Conservation (phyloP, 208 protist species). For the Herpetomonas samuelpessoai region DNA sequence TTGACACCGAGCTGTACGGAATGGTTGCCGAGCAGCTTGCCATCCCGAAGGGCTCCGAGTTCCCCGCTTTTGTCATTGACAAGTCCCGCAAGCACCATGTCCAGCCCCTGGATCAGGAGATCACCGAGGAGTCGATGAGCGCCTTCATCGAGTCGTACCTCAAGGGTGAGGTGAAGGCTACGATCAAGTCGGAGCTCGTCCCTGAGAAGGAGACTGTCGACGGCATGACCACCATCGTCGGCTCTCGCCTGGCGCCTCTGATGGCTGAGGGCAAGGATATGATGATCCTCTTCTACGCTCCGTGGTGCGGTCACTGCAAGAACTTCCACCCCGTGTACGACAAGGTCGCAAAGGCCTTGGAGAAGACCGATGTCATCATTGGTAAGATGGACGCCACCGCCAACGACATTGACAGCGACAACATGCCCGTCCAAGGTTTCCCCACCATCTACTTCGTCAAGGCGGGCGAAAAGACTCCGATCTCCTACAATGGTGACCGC, state of each 20-base stretch:
- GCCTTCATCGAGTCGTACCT: constrained; percentile 58
- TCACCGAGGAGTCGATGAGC: constrained; percentile 41
- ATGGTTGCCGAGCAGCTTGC: constrained; percentile 57
- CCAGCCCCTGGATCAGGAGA: constrained; percentile 32
- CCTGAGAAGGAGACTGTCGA: constrained; percentile 68
- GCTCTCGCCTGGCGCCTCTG: constrained; percentile 51
- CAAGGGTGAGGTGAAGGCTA: constrained; percentile 40
- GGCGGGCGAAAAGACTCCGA: constrained; percentile 33
- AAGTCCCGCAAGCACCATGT: constrained; percentile 44
- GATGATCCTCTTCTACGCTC: constrained; percentile 95
- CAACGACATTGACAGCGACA: constrained; percentile 48
- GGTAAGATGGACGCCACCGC: constrained; percentile 79
- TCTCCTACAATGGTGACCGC: constrained; percentile 77
- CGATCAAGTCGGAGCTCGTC: constrained; percentile 50
- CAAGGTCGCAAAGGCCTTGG: constrained; percentile 54
- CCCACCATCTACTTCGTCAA: constrained; percentile 88
- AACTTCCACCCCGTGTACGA: constrained; percentile 86
- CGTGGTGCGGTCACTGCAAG: constrained; percentile 97
- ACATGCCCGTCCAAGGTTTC: constrained; percentile 62
- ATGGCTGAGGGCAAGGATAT: constrained; percentile 71
- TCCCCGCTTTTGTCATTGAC: constrained; percentile 77
- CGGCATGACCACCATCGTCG: constrained; percentile 84
- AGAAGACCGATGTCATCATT: constrained; percentile 66
- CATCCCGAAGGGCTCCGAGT: constrained; percentile 52
- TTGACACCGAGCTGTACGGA: constrained; percentile 70